A percentile compares a stretch with the other conserved stretches of the same genome.
Conservation (phyloP, 352 stramenopile genomes). For the Globisporangium okanoganense region DNA sequence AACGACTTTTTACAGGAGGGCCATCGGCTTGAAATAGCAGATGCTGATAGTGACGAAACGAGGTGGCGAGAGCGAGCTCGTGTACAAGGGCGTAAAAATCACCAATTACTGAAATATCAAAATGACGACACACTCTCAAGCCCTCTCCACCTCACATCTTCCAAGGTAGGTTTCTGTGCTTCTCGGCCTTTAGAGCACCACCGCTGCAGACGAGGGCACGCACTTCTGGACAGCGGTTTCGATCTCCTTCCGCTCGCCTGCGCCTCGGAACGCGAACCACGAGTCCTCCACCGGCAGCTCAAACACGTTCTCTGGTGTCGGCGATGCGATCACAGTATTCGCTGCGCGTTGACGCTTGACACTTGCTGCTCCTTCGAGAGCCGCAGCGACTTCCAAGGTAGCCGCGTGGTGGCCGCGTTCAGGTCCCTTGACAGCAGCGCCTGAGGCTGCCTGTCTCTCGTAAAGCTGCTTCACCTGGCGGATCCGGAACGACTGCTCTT, state of each 20-base stretch:
- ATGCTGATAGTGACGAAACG: slow-evolving; percentile 23
- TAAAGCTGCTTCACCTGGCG: slow-evolving; percentile 29
- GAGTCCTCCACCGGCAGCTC: slow-evolving; percentile 6
- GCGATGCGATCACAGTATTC: background rate
- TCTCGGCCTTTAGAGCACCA: background rate
- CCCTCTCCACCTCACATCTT: background rate
- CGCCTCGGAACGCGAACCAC: slow-evolving; percentile 30
- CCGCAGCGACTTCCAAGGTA: background rate
- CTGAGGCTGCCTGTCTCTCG: background rate
- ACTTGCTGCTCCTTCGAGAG: background rate
- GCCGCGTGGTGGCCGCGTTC: background rate
- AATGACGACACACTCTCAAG: background rate
- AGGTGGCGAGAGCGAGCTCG: slow-evolving; percentile 27
- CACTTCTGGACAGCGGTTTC: slow-evolving; percentile 20
- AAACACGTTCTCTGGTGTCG: background rate
- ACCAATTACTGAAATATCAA: background rate
- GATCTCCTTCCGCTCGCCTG: slow-evolving; percentile 18
- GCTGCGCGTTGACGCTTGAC: background rate
- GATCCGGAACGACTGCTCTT: slow-evolving; percentile 19
- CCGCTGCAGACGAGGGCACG: background rate
- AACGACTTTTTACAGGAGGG: slow-evolving; percentile 83
- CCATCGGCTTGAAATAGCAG: slow-evolving; percentile 61
- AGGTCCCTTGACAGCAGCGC: background rate
- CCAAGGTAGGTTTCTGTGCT: background rate
- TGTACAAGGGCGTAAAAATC: slow-evolving; percentile 93